Conservation (phyloP, 2,329 filamentous ascomycete genomes). For the Penicillium sp. region DNA sequence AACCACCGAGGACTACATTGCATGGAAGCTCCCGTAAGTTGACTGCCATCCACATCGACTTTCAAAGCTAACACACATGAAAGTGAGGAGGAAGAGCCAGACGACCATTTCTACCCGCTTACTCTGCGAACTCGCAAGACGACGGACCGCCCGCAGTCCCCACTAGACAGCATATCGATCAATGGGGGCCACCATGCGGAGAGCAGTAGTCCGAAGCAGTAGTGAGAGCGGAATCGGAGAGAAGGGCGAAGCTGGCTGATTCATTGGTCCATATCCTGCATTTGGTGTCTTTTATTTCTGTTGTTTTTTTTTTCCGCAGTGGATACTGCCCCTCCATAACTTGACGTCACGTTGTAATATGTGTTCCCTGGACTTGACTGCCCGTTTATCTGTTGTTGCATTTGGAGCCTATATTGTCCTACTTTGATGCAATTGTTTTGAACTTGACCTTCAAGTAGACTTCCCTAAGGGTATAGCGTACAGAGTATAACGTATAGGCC, state of each 20-base stretch:
- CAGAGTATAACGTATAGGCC: not conserved
- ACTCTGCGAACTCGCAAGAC: conserved; percentile 53
- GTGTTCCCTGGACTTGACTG: not conserved
- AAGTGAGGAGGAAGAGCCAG: conserved; percentile 89
- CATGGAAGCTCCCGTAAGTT: conserved; percentile 96
- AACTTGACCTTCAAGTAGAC: not conserved
- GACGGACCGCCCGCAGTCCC: conserved; percentile 34
- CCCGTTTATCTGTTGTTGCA: conserved; percentile 12
- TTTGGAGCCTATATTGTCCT: conserved; percentile 16
- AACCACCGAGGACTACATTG: conserved; percentile 94
- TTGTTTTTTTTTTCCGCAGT: conserved; percentile 2
- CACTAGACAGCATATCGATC: conserved; percentile 33
- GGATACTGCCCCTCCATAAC: conserved; percentile 1
- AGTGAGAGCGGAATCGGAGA: conserved; percentile 3
- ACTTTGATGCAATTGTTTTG: not conserved
- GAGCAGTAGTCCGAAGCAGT: conserved; percentile 5
- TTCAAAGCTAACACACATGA: not conserved
- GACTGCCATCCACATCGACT: not conserved
- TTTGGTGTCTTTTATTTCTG: conserved; percentile 8
- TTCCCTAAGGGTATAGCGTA: not conserved
- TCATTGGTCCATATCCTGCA: conserved; percentile 9
- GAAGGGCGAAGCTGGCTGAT: not conserved
- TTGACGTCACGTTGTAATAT: conserved; percentile 14
- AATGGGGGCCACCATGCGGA: conserved; percentile 20
- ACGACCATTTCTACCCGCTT: conserved; percentile 67